A percentile compares a stretch with the other conserved stretches of the same genome.
These are phyloP conservation scores for Termitomyces sp. DNA, from an alignment of 768 basidiomycete genomes.

Conservation along the genomic window DNA sequence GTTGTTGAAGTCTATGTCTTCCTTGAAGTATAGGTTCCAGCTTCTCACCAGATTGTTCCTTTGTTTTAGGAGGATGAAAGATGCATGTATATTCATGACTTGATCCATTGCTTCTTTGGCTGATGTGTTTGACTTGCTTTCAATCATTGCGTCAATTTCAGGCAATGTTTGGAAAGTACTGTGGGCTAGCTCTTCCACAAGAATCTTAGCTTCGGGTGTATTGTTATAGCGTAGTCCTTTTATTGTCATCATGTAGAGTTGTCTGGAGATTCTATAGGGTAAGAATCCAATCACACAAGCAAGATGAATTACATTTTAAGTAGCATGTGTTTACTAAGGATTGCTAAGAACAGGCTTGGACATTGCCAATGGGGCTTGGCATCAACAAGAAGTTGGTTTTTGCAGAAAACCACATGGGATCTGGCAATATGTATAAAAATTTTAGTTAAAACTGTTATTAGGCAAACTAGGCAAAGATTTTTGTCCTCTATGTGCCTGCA, in stretches of 20 bases:
- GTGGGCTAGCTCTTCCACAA: rapidly evolving
- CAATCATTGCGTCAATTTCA: neutral
- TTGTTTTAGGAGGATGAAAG: neutral
- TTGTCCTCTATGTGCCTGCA: too few species aligned
- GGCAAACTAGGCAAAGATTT: too few species aligned
- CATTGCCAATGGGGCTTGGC: too few species aligned
- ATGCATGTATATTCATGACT: neutral
- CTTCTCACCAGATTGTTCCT: neutral
- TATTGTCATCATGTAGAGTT: neutral
- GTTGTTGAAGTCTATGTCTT: neutral
- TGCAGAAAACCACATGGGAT: too few species aligned
- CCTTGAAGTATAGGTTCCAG: neutral
- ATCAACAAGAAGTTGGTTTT: too few species aligned
- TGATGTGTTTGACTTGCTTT: neutral
- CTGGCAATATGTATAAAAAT: too few species aligned
- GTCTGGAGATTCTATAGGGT: rapidly evolving
- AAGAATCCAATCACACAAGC: too few species aligned
- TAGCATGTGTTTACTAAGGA: too few species aligned
- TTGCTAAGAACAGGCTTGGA: too few species aligned
- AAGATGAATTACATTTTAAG: too few species aligned
- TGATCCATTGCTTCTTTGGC: neutral
- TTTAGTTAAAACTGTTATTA: too few species aligned
- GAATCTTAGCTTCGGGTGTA: rapidly evolving
- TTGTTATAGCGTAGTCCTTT: neutral
- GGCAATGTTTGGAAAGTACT: neutral